phyloP scores from a whole-genome alignment of 495 filamentous ascomycete genomes.

The Penicillium nucicola region DNA sequence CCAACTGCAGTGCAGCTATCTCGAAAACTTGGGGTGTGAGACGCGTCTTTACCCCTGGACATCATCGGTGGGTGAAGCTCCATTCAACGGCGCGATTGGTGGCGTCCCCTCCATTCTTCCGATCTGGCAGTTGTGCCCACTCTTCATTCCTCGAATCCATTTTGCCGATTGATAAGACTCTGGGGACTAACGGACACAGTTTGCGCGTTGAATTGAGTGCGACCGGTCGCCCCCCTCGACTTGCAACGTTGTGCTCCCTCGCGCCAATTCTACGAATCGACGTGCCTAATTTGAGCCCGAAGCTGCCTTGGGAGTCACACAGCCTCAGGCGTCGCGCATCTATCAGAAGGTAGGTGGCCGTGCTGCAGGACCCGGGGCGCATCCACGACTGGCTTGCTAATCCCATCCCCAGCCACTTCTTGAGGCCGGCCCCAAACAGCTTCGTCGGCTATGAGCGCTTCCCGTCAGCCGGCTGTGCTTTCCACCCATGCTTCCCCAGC shows the following conservation, averaged over 20 bases:
- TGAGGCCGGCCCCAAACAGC: conserved; percentile 30
- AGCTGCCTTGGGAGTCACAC: conserved; percentile 11
- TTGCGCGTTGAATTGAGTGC: conserved; percentile 25
- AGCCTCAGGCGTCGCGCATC: conserved; percentile 11
- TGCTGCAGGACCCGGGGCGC: conserved; percentile 1
- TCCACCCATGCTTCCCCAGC: conserved; percentile 32
- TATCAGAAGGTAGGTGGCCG: conserved; percentile 22
- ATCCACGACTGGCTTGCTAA: conserved; percentile 20
- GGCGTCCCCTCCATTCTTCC: conserved; percentile 43
- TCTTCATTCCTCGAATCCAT: conserved; percentile 16
- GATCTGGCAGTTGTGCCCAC: conserved; percentile 36
- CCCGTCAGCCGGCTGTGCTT: conserved; percentile 32
- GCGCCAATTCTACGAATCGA: conserved; percentile 19
- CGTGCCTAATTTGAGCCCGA: conserved; percentile 1
- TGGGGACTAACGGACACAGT: conserved; percentile 19
- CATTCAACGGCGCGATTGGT: conserved; percentile 15
- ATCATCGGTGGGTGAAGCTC: conserved; percentile 13
- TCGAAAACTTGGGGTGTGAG: conserved; percentile 8
- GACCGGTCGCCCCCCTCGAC: conserved; percentile 23
- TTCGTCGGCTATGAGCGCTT: conserved; percentile 46
- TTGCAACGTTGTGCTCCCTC: conserved; percentile 17
- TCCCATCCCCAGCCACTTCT: conserved; percentile 25
- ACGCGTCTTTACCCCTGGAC: conserved; percentile 48
- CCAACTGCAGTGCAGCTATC: conserved; percentile 43
- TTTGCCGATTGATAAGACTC: conserved; percentile 20